Percentiles rank a stretch among this genome's conserved stretches.
Evolutionary conservation across 768 basidiomycete genomes (phyloP).

Genomic region (Psilocybe subaeruginosa): DNA sequence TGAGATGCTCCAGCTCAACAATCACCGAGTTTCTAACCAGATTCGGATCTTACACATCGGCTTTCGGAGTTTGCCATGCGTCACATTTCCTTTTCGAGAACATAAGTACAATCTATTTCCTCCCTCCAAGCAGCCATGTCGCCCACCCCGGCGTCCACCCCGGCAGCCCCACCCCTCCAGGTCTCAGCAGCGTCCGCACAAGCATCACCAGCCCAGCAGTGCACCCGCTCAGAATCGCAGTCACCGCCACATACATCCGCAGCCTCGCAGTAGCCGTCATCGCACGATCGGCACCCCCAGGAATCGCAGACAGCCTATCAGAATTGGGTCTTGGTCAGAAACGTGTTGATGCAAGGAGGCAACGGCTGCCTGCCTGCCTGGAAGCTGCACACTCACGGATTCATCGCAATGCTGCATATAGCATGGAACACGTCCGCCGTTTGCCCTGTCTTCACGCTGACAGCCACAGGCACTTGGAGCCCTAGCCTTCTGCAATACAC

Average conservation of each 20-base stretch:
- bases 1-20: slow-evolving; percentile 2
- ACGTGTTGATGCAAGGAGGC: slow-evolving; percentile 13
- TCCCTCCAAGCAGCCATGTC: slow-evolving; percentile 65
- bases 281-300: slow-evolving; percentile 83
- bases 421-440: slow-evolving; percentile 87
- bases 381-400: slow-evolving; percentile 63
- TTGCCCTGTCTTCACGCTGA: slow-evolving; percentile 86
- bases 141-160: slow-evolving; percentile 66
- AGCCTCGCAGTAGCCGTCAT: slow-evolving; percentile 70
- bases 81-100: slow-evolving; percentile 12
- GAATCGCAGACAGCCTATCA: slow-evolving; percentile 64
- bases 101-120: slow-evolving; percentile 39
- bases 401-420: slow-evolving; percentile 83
- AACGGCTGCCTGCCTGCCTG: background rate
- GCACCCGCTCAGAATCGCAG: slow-evolving; percentile 73
- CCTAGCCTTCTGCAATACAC: slow-evolving; percentile 90
- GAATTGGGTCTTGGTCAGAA: slow-evolving; percentile 23
- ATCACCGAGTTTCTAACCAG: slow-evolving; percentile 23
- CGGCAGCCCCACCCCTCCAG: slow-evolving; percentile 55
- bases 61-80: slow-evolving; percentile 30
- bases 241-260: slow-evolving; percentile 71
- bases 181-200: slow-evolving; percentile 68
- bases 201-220: slow-evolving; percentile 73
- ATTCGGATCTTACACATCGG: slow-evolving; percentile 51
- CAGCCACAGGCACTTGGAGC: slow-evolving; percentile 93